Evolutionary conservation across 768 basidiomycete genomes (phyloP).

Genomic region (Grammothele lineata): DNA sequence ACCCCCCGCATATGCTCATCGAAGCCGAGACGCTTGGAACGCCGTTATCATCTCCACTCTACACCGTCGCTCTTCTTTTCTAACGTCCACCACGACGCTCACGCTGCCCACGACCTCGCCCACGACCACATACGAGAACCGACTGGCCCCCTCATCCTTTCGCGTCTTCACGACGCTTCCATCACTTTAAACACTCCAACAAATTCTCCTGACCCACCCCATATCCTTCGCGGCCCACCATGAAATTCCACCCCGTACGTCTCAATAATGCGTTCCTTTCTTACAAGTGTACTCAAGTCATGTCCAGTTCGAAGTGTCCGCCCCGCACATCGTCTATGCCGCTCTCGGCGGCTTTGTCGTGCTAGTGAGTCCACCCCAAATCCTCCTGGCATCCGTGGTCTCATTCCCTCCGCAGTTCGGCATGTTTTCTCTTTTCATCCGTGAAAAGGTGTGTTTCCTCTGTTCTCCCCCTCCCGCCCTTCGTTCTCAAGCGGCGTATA

Average conservation of each 20-base stretch:
- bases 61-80: not conserved
- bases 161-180: too few species aligned
- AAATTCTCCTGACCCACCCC: too few species aligned
- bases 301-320: conserved; percentile 53
- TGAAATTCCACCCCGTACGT: conserved; percentile 50
- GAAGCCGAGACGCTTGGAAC: conserved; percentile 7
- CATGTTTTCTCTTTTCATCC: conserved; percentile 90
- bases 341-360: conserved; percentile 81
- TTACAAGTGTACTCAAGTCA: conserved; percentile 1
- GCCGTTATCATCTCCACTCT: conserved; percentile 18
- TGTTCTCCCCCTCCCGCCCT: not conserved
- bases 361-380: conserved; percentile 42
- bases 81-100: not conserved
- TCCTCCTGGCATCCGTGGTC: not conserved
- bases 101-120: not conserved
- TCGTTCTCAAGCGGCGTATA: conserved; percentile 24
- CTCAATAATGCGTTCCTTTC: not conserved
- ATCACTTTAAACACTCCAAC: too few species aligned
- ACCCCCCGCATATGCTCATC: conserved; percentile 7
- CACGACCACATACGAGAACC: not conserved
- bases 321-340: conserved; percentile 74
- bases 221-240: conserved; percentile 18
- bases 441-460: conserved; percentile 64
- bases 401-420: conserved; percentile 58
- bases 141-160: too few species aligned